Evolutionary conservation across 768 basidiomycete species (phyloP).

Genomic region (Xerocomellus amylosporus): DNA sequence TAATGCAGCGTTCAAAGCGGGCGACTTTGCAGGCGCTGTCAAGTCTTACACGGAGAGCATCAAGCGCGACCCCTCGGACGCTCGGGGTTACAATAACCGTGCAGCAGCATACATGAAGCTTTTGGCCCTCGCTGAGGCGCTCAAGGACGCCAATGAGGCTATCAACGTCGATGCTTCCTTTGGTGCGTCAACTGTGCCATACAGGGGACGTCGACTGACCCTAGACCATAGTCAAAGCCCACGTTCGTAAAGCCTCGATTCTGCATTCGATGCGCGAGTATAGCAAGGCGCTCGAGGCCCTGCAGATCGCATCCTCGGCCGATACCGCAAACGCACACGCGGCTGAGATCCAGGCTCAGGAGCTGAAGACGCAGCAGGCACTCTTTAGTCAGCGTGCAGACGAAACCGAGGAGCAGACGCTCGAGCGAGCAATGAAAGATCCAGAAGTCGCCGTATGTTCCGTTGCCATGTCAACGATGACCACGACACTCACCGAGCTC

Average conservation of each 20-base stretch:
- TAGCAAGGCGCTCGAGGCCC: constrained; percentile 79
- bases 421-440: constrained; percentile 94
- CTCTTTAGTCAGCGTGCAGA: constrained; percentile 72
- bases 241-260: constrained; percentile 89
- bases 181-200: constrained; percentile 41
- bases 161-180: constrained; percentile 89
- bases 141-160: constrained; percentile 93
- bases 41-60: constrained; percentile 94
- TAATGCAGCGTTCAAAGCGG: constrained; percentile 86
- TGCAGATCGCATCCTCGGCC: constrained; percentile 71
- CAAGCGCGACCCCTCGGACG: constrained; percentile 89
- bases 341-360: constrained; percentile 76
- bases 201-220: background rate
- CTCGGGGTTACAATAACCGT: constrained; percentile 95
- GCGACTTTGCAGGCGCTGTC: constrained; percentile 89
- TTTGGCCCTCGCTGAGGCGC: constrained; percentile 86
- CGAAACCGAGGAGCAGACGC: constrained; percentile 90
- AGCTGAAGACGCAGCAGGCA: constrained; percentile 78
- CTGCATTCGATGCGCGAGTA: constrained; percentile 90
- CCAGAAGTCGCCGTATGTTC: constrained; percentile 85
- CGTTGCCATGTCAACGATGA: background rate
- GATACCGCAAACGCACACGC: constrained; percentile 84
- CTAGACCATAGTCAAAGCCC: constrained; percentile 66
- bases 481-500: constrained; percentile 5
- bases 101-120: constrained; percentile 98